Percentiles rank a stretch among this genome's conserved stretches.
phyloP scores from a whole-genome alignment of 495 filamentous ascomycete species.

The Lichina pygmaea region DNA sequence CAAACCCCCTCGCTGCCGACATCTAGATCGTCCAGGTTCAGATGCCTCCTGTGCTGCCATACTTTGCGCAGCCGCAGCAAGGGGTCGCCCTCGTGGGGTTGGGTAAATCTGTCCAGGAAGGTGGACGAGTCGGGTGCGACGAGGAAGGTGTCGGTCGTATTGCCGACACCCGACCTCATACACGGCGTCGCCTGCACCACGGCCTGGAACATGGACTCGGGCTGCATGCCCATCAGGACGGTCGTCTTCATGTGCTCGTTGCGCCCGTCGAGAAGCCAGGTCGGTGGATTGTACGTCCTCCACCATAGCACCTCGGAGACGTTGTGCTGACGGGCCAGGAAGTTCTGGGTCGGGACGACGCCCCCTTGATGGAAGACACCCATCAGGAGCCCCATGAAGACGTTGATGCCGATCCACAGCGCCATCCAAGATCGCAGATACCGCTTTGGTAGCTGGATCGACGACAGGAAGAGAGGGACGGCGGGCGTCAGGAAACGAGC shows the following conservation, averaged over 20 bases:
- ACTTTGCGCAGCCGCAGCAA: constrained; percentile 31
- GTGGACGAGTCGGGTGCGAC: constrained; percentile 29
- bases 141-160: constrained; percentile 5
- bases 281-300: constrained; percentile 89
- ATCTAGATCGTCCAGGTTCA: constrained; percentile 86
- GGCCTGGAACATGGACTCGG: constrained; percentile 27
- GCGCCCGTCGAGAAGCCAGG: constrained; percentile 67
- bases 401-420: constrained; percentile 66
- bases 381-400: constrained; percentile 53
- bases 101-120: constrained; percentile 36
- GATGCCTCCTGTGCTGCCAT: constrained; percentile 45
- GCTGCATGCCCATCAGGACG: constrained; percentile 62
- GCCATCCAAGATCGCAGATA: constrained; percentile 27
- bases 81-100: constrained; percentile 6
- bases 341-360: constrained; percentile 54
- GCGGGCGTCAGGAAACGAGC: constrained; percentile 76
- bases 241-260: constrained; percentile 33
- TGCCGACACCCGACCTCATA: constrained; percentile 8
- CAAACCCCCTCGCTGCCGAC: constrained; percentile 61
- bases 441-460: constrained; percentile 37
- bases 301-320: constrained; percentile 70
- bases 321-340: constrained; percentile 14
- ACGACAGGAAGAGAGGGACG: constrained; percentile 70
- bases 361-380: constrained; percentile 88
- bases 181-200: constrained; percentile 32